Evolutionary conservation across 257 asterid species (phyloP), one percentile per base, ranked within the genome.

Genomic region (Solanum stenotomum): DNA sequence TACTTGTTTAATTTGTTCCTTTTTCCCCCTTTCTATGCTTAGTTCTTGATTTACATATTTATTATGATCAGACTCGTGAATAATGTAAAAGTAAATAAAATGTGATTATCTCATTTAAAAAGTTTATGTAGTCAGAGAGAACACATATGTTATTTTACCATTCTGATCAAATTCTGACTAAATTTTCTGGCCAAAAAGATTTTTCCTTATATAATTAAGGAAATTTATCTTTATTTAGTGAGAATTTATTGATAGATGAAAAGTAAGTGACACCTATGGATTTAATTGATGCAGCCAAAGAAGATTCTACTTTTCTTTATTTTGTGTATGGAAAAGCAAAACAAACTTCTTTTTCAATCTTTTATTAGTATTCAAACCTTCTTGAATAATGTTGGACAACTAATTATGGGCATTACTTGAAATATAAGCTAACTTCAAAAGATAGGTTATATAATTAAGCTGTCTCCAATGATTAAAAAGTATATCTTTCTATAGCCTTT

Each of bases 391-490:
- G 85, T 46, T 16, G 5, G 85, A 81, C 85, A 81, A 81, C 85
- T 52, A 71, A 44, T 71, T 42, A 71, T 71, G 88, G 72, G 37
- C 40, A n/a, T 86, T 71, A 44, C 87, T 85, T 85, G 49, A 44
- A 33, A 86, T 49, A 75, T 86, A 86, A 86, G 87, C 87, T 85
- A 52, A 85, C 87, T 35, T 85, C 40, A 63, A 37, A 31, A 31
- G 23, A 9, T 29, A 9, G 27, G 38, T 74, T 74, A 74, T 27
- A 70, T 70, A 65, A 65, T n/a, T 34, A 65, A 20, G 79, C 2
- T 85, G 87, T 85, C 85, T 81, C 65, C 81, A 85, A 85, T 65
- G 81, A 85, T 85, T 85, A 85, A 25, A 74, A 38, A 38, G 0
- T 29, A 77, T 15, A 85, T 85, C 5, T 85, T 67, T 85, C 4